These are phyloP conservation scores for Fraxinus angustifolia DNA, from an alignment of 305 asterid genomes.

Conservation along the genomic window DNA sequence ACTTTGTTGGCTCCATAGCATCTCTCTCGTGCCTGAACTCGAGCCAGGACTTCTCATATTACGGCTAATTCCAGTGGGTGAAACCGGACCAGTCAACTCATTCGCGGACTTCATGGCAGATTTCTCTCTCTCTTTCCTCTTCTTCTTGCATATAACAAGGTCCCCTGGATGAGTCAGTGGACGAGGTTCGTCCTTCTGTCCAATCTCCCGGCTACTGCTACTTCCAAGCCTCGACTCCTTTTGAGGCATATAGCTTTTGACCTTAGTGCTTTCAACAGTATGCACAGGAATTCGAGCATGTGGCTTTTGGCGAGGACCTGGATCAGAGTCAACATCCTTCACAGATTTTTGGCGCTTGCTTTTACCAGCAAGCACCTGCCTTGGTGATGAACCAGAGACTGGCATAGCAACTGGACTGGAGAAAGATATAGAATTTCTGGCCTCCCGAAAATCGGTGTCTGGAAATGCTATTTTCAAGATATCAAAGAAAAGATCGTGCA, in stretches of 20 bases:
- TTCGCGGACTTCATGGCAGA: constrained; percentile 45
- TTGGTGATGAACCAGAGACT: constrained; percentile 55
- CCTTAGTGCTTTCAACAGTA: constrained; percentile 41
- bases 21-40: constrained; percentile 41
- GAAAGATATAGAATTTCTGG: constrained; percentile 66
- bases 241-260: constrained; percentile 37
- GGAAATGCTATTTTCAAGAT: constrained; percentile 78
- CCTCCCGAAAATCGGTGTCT: constrained; percentile 80
- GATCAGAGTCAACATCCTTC: constrained; percentile 53
- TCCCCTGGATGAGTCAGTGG: constrained; percentile 91
- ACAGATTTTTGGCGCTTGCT: constrained; percentile 54
- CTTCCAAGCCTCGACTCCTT: constrained; percentile 51
- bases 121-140: constrained; percentile 90
- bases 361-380: constrained; percentile 45
- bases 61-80: constrained; percentile 64
- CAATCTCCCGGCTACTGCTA: constrained; percentile 44
- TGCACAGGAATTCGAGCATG: constrained; percentile 50
- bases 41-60: constrained; percentile 56
- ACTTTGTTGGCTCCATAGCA: constrained; percentile 45
- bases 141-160: constrained; percentile 92
- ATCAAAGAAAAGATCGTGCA: constrained; percentile 95
- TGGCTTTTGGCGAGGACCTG: constrained; percentile 55
- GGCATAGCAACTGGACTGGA: constrained; percentile 38
- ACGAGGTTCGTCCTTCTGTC: constrained; percentile 46
- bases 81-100: constrained; percentile 59